phyloP scores from a whole-genome alignment of 345 rosid species.

The Citrus trifoliata region DNA sequence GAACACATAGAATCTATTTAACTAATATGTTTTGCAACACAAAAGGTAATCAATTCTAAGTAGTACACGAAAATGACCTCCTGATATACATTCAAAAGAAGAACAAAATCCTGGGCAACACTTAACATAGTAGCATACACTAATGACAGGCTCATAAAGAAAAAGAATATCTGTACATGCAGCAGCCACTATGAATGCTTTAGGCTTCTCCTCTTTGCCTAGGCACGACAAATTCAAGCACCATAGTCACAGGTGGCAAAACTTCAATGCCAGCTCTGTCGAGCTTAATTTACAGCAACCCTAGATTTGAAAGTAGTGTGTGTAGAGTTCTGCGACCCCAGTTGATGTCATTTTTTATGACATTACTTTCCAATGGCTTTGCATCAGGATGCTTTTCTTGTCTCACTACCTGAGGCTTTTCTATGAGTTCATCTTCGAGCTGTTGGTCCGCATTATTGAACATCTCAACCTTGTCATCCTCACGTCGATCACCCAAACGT shows the following conservation, averaged over 20 bases:
- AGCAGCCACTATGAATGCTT: neutral
- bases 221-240: slow-evolving; percentile 3
- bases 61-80: neutral
- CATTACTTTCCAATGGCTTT: slow-evolving; percentile 6
- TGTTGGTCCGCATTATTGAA: slow-evolving; percentile 15
- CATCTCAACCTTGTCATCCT: slow-evolving; percentile 11
- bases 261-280: neutral
- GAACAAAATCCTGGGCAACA: neutral
- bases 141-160: neutral
- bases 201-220: neutral
- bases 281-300: slow-evolving; percentile 32
- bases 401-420: slow-evolving; percentile 8
- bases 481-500: slow-evolving; percentile 4
- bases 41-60: neutral
- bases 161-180: neutral
- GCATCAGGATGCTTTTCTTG: slow-evolving; percentile 29
- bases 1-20: neutral
- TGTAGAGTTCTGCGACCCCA: slow-evolving; percentile 66
- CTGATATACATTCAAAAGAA: no score
- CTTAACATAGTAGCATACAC: neutral
- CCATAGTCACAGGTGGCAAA: neutral
- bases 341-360: slow-evolving; percentile 45
- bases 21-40: neutral
- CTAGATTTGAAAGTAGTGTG: slow-evolving; percentile 51
- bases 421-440: slow-evolving; percentile 7